Evolutionary conservation across 2,329 filamentous ascomycete genomes (phyloP).

Genomic region (Ceratocystis destructans): DNA sequence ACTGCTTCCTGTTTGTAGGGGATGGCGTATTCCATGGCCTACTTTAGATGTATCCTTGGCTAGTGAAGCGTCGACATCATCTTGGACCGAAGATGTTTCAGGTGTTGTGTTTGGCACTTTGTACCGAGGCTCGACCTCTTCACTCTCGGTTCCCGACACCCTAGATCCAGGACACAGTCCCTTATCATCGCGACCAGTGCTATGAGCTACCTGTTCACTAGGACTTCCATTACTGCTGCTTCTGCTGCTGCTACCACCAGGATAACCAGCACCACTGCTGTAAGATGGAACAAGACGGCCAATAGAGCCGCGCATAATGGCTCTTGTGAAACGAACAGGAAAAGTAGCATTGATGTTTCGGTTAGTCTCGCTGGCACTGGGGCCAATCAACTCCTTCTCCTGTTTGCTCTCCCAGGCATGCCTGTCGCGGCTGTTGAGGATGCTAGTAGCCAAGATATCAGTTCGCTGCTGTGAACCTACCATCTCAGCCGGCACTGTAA

Average conservation of each 20-base stretch:
- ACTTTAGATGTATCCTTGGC: not conserved
- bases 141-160: not conserved
- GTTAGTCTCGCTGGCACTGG: not conserved
- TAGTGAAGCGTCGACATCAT: not conserved
- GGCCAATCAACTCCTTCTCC: conserved; percentile 11
- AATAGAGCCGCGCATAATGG: conserved; percentile 14
- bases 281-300: conserved; percentile 11
- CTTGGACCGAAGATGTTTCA: not conserved
- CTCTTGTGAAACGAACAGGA: conserved; percentile 12
- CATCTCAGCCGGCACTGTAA: conserved; percentile 1
- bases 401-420: conserved; percentile 4
- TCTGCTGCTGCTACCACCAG: not conserved
- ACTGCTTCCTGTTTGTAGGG: not conserved
- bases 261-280: not conserved
- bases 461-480: not conserved
- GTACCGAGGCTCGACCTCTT: not conserved
- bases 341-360: conserved; percentile 9
- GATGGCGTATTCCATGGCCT: not conserved
- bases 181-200: not conserved
- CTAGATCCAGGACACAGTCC: not conserved
- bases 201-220: not conserved
- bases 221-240: not conserved
- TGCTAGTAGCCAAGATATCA: conserved; percentile 6
- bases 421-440: conserved; percentile 1
- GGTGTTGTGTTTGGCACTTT: conserved; percentile 1